phyloP scores from a whole-genome alignment of 2,329 filamentous ascomycete genomes.

The Xylaria digitata region DNA sequence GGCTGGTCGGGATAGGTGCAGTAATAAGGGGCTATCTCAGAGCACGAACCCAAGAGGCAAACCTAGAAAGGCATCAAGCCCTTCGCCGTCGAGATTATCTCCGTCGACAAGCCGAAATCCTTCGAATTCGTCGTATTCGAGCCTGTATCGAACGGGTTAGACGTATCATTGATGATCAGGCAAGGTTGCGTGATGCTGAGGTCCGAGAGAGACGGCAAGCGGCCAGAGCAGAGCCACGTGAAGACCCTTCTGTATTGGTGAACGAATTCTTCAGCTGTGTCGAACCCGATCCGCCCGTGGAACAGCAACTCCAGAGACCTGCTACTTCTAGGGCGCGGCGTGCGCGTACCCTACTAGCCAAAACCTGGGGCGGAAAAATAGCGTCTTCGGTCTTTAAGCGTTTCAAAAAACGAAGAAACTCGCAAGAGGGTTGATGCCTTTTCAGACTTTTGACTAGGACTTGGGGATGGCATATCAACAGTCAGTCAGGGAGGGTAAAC shows the following conservation, averaged over 20 bases:
- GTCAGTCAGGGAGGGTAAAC: no score
- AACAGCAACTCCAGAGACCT: background rate
- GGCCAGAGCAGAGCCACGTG: background rate
- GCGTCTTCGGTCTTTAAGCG: background rate
- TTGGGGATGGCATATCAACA: background rate
- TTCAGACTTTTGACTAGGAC: background rate
- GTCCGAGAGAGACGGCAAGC: background rate
- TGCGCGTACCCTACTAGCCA: background rate
- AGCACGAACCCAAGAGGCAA: no score
- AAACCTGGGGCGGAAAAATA: background rate
- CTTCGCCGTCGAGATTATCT: no score
- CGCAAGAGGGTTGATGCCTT: background rate
- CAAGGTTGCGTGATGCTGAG: no score
- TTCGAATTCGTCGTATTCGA: no score
- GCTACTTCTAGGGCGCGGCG: background rate
- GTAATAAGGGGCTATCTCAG: no score
- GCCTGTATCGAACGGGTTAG: no score
- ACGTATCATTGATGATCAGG: background rate
- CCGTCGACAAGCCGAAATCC: no score
- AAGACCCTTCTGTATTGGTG: background rate
- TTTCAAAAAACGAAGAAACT: background rate
- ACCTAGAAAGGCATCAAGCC: no score
- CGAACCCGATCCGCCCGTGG: no score
- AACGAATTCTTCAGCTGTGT: background rate
- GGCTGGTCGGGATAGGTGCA: no score